phyloP scores from a whole-genome alignment of 305 asterid genomes.

The Fraxinus nigra region DNA sequence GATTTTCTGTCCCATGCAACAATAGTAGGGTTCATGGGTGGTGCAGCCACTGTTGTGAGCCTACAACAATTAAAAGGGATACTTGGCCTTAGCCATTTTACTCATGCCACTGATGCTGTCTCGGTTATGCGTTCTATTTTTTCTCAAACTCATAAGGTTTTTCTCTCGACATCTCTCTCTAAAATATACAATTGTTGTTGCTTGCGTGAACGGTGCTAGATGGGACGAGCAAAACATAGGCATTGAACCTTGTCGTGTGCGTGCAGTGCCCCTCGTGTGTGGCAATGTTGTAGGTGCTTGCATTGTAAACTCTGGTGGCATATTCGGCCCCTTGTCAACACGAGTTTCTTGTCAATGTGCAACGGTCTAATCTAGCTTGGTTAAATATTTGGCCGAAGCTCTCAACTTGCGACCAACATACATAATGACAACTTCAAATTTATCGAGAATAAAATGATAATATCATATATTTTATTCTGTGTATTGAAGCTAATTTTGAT shows the following conservation, averaged over 20 bases:
- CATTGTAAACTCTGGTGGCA: background rate
- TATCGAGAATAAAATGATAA: background rate
- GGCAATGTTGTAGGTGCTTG: background rate
- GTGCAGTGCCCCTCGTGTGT: background rate
- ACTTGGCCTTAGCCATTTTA: conserved; percentile 75
- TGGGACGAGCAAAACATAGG: background rate
- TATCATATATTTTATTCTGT: background rate
- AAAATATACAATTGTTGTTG: background rate
- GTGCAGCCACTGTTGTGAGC: conserved; percentile 90
- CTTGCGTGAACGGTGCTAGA: background rate
- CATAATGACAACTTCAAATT: background rate
- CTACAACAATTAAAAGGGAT: conserved; percentile 75
- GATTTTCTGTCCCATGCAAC: conserved; percentile 97
- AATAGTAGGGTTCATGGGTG: conserved; percentile 93
- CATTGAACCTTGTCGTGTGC: background rate
- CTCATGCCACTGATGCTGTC: conserved; percentile 69
- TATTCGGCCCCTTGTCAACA: background rate
- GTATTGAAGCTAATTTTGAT: background rate
- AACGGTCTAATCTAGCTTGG: too few species aligned
- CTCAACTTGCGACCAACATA: background rate
- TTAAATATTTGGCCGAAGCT: too few species aligned
- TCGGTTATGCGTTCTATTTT: conserved; percentile 79
- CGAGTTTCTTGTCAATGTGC: too few species aligned
- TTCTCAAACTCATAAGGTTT: conserved; percentile 71
- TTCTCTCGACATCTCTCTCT: background rate